These are phyloP conservation scores for Gossypium herbaceum DNA, from an alignment of 345 rosid genomes.

Conservation along the genomic window DNA sequence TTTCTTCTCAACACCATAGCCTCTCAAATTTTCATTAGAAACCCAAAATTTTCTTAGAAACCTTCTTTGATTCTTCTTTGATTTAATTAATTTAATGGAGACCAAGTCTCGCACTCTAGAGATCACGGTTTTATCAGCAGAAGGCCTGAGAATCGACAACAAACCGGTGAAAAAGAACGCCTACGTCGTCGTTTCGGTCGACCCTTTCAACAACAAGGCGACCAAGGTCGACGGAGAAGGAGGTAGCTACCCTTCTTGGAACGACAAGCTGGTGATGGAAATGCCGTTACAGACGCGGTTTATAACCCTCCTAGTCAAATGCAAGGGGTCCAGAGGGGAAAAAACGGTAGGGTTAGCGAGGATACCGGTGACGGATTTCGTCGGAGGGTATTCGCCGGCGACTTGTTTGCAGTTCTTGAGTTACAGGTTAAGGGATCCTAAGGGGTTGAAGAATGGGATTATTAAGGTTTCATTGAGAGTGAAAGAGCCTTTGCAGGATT, in stretches of 20 bases:
- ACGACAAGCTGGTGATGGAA: constrained; percentile 39
- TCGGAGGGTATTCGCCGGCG: constrained; percentile 44
- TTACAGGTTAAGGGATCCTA: constrained; percentile 51
- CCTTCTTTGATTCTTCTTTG: too few relatives aligned
- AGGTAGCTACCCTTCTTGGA: constrained; percentile 57
- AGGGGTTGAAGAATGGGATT: constrained; percentile 48
- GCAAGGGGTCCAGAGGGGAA: constrained; percentile 23
- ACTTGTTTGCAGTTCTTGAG: constrained; percentile 62
- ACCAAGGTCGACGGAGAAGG: constrained; percentile 32
- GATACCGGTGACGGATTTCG: constrained; percentile 56
- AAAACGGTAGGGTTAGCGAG: constrained; percentile 40
- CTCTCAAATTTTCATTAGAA: background rate
- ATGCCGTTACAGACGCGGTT: constrained; percentile 32
- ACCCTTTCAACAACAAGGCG: background rate
- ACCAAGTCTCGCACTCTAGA: constrained; percentile 31
- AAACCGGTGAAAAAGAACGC: constrained; percentile 44
- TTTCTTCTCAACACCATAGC: background rate
- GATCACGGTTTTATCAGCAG: constrained; percentile 52
- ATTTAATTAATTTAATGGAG: background rate
- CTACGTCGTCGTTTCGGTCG: constrained; percentile 28
- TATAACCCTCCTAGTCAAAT: constrained; percentile 37
- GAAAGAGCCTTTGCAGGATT: constrained; percentile 20
- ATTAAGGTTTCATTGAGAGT: constrained; percentile 58
- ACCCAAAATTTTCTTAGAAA: too few relatives aligned
- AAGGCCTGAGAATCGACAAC: constrained; percentile 40